Base-by-base conservation (phyloP, 192 early-diverging fungal species). In the Tieghemiomyces parasiticus region DNA sequence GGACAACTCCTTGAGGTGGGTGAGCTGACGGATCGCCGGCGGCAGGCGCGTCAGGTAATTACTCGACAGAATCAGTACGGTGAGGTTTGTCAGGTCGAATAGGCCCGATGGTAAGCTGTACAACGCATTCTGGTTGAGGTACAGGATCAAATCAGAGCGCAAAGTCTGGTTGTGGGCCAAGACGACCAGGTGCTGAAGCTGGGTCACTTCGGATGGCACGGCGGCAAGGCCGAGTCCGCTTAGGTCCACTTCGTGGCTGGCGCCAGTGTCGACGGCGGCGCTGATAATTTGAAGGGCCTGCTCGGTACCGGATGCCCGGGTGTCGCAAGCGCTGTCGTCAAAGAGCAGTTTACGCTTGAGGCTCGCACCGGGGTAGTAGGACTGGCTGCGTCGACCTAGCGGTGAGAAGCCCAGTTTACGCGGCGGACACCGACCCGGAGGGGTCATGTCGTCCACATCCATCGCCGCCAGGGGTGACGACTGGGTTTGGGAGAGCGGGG, bases 171-270 rank as follows among this genome's bases (percentile, higher is more conserved):
- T 64, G 60, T 65, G 70, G 4, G 71, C 60, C 32, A 75, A 58
- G 1, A 68, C 68, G 33, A 76, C 71, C 38, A 76, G 60, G 61
- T 76, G 65, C 49, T 70, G 69, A 30, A 76, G 68, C 62, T 76
- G 71, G 20, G 68, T 64, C 34, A 76, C 63, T 54, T 76, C 74
- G 35, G 67, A 68, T 10, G 74, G 74, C 8, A 76, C 68, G 0
- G 59, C 19, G 1, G 67, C 68, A 28, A 76, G 61, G 14, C 62
- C 62, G n/a, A 76, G 60, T 44, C 72, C 74, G 66, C 74, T 76
- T 49, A 76, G 67, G 46, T 76, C 68, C 10, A 76, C 64, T 25
- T 4, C n/a, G 26, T 4, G 4, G 31, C 72, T 65, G 12, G 65
- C 30, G 60, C 71, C 74, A 0, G 55, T 51, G 42, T 76, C 74